Conservation (phyloP, 148 eudicot species). For the Polygonum aviculare region DNA sequence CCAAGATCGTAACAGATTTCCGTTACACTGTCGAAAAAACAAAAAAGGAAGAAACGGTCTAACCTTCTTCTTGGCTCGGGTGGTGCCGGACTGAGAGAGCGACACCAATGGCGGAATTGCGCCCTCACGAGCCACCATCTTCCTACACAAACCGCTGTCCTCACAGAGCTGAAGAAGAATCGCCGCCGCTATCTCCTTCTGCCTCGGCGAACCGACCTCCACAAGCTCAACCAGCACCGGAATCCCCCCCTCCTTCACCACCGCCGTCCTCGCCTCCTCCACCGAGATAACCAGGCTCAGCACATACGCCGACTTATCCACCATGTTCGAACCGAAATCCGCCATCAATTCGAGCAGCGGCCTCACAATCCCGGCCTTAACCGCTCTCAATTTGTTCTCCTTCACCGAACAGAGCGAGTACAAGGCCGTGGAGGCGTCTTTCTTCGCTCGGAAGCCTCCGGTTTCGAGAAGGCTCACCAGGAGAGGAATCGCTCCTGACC, state of each 20-base stretch:
- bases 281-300: constrained; percentile 33
- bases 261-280: constrained; percentile 48
- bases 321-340: constrained; percentile 80
- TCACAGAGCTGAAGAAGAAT: constrained; percentile 61
- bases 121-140: constrained; percentile 90
- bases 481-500: constrained; percentile 66
- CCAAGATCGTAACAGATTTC: neutral
- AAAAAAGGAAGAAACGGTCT: constrained; percentile 3
- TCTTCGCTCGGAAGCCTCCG: constrained; percentile 69
- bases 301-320: constrained; percentile 78
- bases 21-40: neutral
- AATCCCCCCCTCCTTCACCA: constrained; percentile 81
- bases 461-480: constrained; percentile 48
- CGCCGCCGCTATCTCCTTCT: constrained; percentile 76
- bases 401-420: constrained; percentile 54
- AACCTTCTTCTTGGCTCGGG: constrained; percentile 80
- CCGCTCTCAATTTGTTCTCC: constrained; percentile 66
- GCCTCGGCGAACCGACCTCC: constrained; percentile 68
- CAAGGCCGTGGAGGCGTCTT: constrained; percentile 74
- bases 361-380: constrained; percentile 61
- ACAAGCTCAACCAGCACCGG: constrained; percentile 78
- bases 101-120: constrained; percentile 93
- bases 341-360: constrained; percentile 76
- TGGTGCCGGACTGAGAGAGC: constrained; percentile 73
- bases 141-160: constrained; percentile 49